Conservation (phyloP, 129 eudicot genomes). For the Sambucus nigra region DNA sequence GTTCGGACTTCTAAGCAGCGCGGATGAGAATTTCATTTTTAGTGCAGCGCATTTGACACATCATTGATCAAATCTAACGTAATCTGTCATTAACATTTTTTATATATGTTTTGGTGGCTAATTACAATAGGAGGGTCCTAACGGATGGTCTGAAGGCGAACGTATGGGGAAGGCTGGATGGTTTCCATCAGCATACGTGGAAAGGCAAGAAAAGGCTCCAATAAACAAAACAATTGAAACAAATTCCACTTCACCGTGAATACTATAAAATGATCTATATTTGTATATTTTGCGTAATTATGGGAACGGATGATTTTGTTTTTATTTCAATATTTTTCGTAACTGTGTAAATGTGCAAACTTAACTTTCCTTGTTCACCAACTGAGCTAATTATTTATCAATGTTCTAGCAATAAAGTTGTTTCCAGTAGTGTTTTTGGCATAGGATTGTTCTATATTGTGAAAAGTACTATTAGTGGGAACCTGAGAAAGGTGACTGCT, state of each 20-base stretch:
- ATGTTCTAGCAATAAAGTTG: not conserved
- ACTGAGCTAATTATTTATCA: not conserved
- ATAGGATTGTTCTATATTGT: too few relatives aligned
- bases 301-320: not conserved
- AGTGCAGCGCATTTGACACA: too few relatives aligned
- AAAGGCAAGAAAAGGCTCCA: constrained; percentile 36
- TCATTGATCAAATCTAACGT: too few relatives aligned
- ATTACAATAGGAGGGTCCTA: constrained; percentile 44
- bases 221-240: constrained; percentile 11
- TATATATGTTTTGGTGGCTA: not conserved
- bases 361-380: not conserved
- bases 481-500: too few relatives aligned
- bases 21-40: too few relatives aligned
- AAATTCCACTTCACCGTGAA: constrained; percentile 2
- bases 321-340: too few relatives aligned
- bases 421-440: too few relatives aligned
- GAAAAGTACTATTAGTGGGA: too few relatives aligned
- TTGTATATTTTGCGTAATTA: constrained; percentile 1
- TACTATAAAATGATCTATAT: not conserved
- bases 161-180: constrained; percentile 74
- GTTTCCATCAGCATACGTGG: constrained; percentile 90
- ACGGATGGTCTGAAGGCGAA: constrained; percentile 97
- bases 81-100: too few relatives aligned
- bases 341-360: too few relatives aligned
- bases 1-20: too few relatives aligned